Evolutionary conservation across 192 early-diverging fungal genomes (phyloP), one percentile per base, ranked within the genome.

Genomic region (Blastocladiella britannica): DNA sequence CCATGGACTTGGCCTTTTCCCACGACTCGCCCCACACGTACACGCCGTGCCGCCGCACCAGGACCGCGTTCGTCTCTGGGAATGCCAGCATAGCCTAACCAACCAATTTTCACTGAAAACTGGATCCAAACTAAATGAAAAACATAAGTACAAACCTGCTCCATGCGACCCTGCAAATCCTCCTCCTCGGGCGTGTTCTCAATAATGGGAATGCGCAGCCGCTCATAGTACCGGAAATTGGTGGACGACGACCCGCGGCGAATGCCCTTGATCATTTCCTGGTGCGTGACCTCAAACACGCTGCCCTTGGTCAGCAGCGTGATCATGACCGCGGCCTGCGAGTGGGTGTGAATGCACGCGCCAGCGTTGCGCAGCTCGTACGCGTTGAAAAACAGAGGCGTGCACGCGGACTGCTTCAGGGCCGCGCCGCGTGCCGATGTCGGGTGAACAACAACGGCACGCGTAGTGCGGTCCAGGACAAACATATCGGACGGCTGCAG

Each of bases 231-330:
- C 24, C 75, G 63, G 26, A 84, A 71, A 64, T 79, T 84, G 20
- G 69, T 62, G 53, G 76, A 74, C 1, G 77, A 69, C 29, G 62
- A 67, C 4, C 90, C 93, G 23, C 77, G 73, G 25, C 84, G 71
- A 54, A 97, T 97, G 5, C 93, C 93, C 72, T 97, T 97, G 72
- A 97, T 97, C 93, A 97, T 97, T 64, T 97, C 93, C 64, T 94
- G 91, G 67, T 94, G 88, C 7, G 88, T 86, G 56, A 97, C 92
- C 12, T 65, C 65, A 70, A 97, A 97, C 52, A 73, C 77, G 6
- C 78, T 70, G 8, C 82, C 81, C 12, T 70, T 54, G 58, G 74
- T 89, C 37, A 97, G 65, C 63, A 97, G 65, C 0, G 93, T 94
- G 4, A 70, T 89, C 81, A 97, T 83, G 23, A 97, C 89, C 1